These are phyloP conservation scores for Paracoccidioides lutzii DNA, from an alignment of 2,329 filamentous ascomycete species.

Conservation along the genomic window DNA sequence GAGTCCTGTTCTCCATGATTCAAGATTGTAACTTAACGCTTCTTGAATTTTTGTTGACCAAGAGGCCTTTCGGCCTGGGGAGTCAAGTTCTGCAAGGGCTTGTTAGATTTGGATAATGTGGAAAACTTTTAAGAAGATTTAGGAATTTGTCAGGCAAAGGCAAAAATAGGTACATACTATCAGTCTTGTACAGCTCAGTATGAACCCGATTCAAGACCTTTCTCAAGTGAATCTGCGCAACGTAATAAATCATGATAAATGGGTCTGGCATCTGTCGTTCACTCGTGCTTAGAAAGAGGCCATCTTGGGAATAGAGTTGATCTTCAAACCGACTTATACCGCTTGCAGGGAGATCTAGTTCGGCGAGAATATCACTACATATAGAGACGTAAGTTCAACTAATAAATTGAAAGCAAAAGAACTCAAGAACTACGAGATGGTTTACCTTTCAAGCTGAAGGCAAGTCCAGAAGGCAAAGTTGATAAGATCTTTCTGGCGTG, in stretches of 20 bases:
- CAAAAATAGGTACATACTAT: constrained; percentile 15
- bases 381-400: constrained; percentile 2
- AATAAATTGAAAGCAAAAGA: not conserved
- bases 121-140: not conserved
- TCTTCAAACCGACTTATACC: constrained; percentile 46
- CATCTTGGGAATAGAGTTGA: constrained; percentile 29
- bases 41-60: constrained; percentile 30
- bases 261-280: constrained; percentile 22
- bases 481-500: constrained; percentile 44
- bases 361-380: constrained; percentile 73
- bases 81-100: not conserved
- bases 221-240: constrained; percentile 48
- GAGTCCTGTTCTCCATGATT: constrained; percentile 42
- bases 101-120: not conserved
- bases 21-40: constrained; percentile 36
- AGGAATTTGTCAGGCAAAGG: not conserved
- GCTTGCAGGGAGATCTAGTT: constrained; percentile 55
- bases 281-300: constrained; percentile 21
- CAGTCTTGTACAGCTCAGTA: constrained; percentile 40
- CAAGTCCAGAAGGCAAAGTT: constrained; percentile 85
- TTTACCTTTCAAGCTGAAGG: constrained; percentile 74
- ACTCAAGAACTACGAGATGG: constrained; percentile 3
- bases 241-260: constrained; percentile 40
- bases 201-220: constrained; percentile 45
- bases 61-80: constrained; percentile 18